Conservation (phyloP, 768 basidiomycete genomes). For the Neoboletus brunneissimus region DNA sequence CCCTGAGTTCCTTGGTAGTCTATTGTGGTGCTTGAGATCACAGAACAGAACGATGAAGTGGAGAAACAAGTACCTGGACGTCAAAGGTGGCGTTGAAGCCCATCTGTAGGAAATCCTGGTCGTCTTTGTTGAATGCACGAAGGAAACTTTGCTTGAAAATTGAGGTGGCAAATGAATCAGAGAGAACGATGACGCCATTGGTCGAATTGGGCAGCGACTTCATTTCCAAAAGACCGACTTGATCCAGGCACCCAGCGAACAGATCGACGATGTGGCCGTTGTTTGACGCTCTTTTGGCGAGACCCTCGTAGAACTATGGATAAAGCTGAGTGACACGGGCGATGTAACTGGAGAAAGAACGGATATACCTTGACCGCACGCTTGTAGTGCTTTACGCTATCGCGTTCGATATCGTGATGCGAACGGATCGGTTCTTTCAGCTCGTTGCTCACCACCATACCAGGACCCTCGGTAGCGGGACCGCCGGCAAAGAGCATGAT, state of each 20-base stretch:
- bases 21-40: slow-evolving; percentile 31
- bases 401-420: slow-evolving; percentile 97
- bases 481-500: slow-evolving; percentile 97
- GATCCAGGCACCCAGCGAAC: slow-evolving; percentile 96
- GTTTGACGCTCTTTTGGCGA: slow-evolving; percentile 88
- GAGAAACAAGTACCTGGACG: slow-evolving; percentile 64
- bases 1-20: slow-evolving; percentile 98
- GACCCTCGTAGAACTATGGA: slow-evolving; percentile 86
- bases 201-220: slow-evolving; percentile 93
- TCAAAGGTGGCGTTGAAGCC: slow-evolving; percentile 99
- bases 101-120: slow-evolving; percentile 90
- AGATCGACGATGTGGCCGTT: slow-evolving; percentile 95
- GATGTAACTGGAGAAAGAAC: background rate
- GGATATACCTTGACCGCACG: slow-evolving; percentile 83
- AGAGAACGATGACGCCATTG: slow-evolving; percentile 93
- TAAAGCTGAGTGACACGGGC: background rate
- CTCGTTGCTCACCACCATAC: slow-evolving; percentile 94
- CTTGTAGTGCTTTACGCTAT: slow-evolving; percentile 96
- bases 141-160: slow-evolving; percentile 99
- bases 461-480: slow-evolving; percentile 94
- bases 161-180: slow-evolving; percentile 95
- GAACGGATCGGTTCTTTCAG: slow-evolving; percentile 96
- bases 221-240: slow-evolving; percentile 98
- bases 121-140: slow-evolving; percentile 88
- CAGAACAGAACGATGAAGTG: background rate